Conservation (phyloP, 1,139 yeast species). For the Suhomyces bribrorum region DNA sequence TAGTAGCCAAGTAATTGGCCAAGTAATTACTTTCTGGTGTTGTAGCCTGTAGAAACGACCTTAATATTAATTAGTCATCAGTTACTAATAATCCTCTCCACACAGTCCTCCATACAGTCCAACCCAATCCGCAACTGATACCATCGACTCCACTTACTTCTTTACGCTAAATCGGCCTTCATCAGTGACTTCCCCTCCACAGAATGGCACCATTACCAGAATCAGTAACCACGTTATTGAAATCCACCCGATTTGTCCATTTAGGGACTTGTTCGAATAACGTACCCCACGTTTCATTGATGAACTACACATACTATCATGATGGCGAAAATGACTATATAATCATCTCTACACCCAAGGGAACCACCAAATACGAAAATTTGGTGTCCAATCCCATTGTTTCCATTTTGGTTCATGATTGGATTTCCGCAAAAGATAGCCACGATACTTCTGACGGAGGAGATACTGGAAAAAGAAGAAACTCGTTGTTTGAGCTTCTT, state of each 20-base stretch:
- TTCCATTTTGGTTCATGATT: constrained; percentile 80
- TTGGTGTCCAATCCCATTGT: constrained; percentile 69
- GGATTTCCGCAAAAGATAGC: constrained; percentile 60
- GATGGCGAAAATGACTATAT: constrained; percentile 48
- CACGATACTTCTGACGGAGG: constrained; percentile 19
- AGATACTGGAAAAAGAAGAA: constrained; percentile 30
- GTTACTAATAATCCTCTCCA: no score
- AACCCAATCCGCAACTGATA: no score
- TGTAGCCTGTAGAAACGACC: no score
- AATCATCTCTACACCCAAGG: constrained; percentile 66
- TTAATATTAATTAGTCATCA: no score
- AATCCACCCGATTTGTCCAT: constrained; percentile 70
- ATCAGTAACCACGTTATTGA: constrained; percentile 53
- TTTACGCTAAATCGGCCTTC: no score
- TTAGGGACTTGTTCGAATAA: constrained; percentile 72
- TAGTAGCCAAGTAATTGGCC: no score
- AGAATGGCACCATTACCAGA: constrained; percentile 43
- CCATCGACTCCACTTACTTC: no score
- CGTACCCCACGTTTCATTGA: constrained; percentile 79
- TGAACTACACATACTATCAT: constrained; percentile 75
- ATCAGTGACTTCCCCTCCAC: neutral
- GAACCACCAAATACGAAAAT: constrained; percentile 72
- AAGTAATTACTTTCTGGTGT: no score
- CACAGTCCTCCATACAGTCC: no score
- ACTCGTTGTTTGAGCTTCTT: constrained; percentile 59